Conservation (phyloP, 495 filamentous ascomycete genomes). For the Trichoderma reesei region DNA sequence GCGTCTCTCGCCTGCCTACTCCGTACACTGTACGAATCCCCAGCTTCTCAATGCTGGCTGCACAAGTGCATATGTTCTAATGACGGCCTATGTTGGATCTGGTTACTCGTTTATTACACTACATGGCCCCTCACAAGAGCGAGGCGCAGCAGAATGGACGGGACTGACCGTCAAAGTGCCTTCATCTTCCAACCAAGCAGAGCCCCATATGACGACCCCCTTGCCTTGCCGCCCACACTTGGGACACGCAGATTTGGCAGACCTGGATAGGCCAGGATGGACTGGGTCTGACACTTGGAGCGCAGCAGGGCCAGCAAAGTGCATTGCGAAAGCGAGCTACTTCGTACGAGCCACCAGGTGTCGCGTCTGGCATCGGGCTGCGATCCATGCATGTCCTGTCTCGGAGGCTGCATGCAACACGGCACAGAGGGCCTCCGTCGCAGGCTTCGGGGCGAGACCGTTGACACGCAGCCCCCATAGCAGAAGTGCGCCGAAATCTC, state of each 20-base stretch:
- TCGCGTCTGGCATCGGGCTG: no score
- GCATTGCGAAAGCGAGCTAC: no score
- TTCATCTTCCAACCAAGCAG: background rate
- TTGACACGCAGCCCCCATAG: no score
- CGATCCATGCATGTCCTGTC: no score
- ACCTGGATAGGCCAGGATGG: background rate
- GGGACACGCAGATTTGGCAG: background rate
- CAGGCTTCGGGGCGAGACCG: no score
- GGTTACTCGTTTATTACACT: no score
- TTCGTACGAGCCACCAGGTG: no score
- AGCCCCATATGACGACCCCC: background rate
- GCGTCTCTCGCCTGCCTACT: no score
- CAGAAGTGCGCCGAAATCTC: no score
- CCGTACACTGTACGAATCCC: background rate
- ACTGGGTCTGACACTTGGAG: background rate
- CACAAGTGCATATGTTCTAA: background rate
- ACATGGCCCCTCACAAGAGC: background rate
- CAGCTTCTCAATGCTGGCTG: background rate
- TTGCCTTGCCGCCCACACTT: background rate
- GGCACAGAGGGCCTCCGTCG: no score
- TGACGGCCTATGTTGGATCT: background rate
- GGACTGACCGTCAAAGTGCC: background rate
- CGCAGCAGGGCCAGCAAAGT: no score
- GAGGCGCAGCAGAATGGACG: conserved; percentile 3
- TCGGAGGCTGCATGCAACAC: no score